phyloP scores from a whole-genome alignment of 192 early-diverging fungal species.

The Oehlia diaphana region DNA sequence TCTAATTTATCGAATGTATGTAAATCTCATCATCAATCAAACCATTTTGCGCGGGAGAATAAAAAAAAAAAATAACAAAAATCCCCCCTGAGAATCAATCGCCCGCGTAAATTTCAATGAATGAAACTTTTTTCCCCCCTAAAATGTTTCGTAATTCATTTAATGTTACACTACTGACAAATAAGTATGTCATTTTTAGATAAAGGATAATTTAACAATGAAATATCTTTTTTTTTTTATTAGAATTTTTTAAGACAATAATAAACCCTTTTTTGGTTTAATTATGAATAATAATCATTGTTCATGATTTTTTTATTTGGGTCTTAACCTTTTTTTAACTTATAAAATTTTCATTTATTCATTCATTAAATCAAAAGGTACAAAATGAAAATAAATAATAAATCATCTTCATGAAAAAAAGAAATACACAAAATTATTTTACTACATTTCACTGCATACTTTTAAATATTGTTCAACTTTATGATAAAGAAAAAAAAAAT shows the following conservation, averaged over 20 bases:
- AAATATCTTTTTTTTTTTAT: no score
- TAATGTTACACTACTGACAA: not conserved
- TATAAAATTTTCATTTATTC: no score
- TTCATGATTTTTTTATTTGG: no score
- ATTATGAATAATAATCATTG: no score
- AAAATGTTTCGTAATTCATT: not conserved
- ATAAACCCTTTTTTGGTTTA: no score
- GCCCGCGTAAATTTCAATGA: no score
- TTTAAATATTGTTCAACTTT: not conserved
- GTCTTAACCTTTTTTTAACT: no score
- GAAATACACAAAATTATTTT: not conserved
- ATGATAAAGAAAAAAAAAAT: not conserved
- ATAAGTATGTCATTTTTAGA: not conserved
- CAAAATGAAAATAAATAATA: not conserved
- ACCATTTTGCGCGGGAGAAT: not conserved
- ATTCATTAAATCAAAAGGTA: not conserved
- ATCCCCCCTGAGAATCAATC: not conserved
- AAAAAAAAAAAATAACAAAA: not conserved
- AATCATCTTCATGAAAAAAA: not conserved
- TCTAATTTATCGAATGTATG: no score
- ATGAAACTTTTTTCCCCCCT: not conserved
- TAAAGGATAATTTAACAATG: no score
- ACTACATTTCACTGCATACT: not conserved
- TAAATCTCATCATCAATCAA: not conserved
- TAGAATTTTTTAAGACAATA: no score